Base-by-base conservation (phyloP, 148 eudicot genomes). In the Rhododendron simsii region DNA sequence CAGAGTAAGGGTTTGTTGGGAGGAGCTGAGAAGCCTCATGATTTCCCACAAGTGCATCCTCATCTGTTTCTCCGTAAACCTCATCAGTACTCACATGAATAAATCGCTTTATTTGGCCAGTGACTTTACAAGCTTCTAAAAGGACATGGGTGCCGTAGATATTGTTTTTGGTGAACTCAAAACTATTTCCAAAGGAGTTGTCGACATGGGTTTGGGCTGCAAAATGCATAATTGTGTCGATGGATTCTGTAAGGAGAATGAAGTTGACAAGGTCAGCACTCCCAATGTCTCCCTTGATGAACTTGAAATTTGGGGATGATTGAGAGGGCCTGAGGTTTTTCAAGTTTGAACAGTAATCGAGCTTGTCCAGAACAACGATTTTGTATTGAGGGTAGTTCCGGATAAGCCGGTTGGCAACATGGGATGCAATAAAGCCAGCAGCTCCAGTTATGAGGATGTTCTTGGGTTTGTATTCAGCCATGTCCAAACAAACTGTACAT, bases 191-290 rank as follows among this genome's bases (percentile, higher is more conserved):
- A 48, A 8, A 51, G 15, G 55, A 51, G 15, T 51, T 51, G 55
- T 51, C 55, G 55, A 51, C 55, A 51, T 86, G 88, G 74, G 85
- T 86, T 14, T 84, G 87, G 41, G 89, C 89, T 8, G 89, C 89
- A 76, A 88, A 85, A 61, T 85, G 89, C 87, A 88, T 88, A 14
- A 88, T 81, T 5, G 89, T 88, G 85, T 88, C 89, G 28, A 88
- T 88, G 81, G 75, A 35, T 77, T 88, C 85, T 0, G 89, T 61
- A 9, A 81, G 44, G 59, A 88, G 26, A 21, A 88, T 81, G 78
- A 81, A 81, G 83, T 88, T 85, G 51, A 88, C 80, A 13, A 88
- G 87, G 61, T 85, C 87, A 3, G 87, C 86, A 47, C 87, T 81
- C 0, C 35, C 81, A 10, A 85, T 76, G 16, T 88, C 89, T 1